Percentiles rank a stretch among this genome's conserved stretches.
Evolutionary conservation across 495 filamentous ascomycete species (phyloP).

Genomic region (Beverwykella pulmonaria): DNA sequence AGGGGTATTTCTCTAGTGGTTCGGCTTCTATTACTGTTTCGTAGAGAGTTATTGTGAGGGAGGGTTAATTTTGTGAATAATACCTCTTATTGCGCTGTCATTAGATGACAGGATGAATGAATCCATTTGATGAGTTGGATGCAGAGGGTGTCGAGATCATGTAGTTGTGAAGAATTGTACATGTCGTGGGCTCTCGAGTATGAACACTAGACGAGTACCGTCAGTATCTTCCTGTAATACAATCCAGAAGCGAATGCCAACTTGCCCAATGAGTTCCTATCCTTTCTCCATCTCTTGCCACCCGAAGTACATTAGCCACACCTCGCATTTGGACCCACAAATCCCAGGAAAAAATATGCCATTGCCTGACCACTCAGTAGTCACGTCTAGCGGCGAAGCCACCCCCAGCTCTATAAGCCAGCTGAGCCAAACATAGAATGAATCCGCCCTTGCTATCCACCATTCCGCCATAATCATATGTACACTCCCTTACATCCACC

Average conservation of each 20-base stretch:
- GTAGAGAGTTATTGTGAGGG: background rate
- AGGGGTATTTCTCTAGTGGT: slow-evolving; percentile 57
- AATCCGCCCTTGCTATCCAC: background rate
- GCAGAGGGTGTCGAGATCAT: background rate
- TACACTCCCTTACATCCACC: slow-evolving; percentile 10
- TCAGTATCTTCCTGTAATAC: background rate
- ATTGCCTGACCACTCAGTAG: background rate
- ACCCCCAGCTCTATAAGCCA: slow-evolving; percentile 2
- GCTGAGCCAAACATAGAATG: slow-evolving; percentile 1
- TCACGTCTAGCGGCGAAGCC: background rate
- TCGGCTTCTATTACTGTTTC: slow-evolving; percentile 47
- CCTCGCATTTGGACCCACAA: background rate
- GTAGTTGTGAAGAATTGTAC: background rate
- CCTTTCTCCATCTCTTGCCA: background rate
- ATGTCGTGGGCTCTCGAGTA: background rate
- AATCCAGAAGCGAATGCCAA: background rate
- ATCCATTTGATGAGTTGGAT: background rate
- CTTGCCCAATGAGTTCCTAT: background rate
- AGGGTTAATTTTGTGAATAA: background rate
- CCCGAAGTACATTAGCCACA: background rate
- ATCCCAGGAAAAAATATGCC: background rate
- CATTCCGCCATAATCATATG: background rate
- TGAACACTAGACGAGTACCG: background rate
- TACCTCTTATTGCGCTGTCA: background rate
- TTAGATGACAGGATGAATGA: no score